Conservation (phyloP, 2,329 filamentous ascomycete genomes). For the Dothistroma pini region DNA sequence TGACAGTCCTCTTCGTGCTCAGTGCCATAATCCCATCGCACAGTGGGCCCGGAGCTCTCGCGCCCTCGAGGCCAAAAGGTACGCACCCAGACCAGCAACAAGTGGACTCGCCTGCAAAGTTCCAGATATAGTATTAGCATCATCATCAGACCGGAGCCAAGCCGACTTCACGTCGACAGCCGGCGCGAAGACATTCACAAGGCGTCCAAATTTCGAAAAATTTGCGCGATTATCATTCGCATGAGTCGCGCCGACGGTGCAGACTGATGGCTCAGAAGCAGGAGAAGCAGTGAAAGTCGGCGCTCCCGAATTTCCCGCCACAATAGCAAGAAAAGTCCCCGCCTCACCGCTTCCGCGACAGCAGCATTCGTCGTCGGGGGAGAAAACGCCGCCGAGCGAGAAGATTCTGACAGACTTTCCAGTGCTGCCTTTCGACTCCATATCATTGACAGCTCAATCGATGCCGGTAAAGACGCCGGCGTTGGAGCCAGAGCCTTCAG, state of each 20-base stretch:
- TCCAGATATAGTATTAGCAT: conserved; percentile 50
- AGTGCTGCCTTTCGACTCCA: conserved; percentile 76
- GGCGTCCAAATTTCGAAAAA: conserved; percentile 41
- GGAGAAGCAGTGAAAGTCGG: conserved; percentile 34
- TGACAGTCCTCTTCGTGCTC: conserved; percentile 38
- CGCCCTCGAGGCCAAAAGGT: conserved; percentile 56
- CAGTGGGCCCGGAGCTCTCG: conserved; percentile 43
- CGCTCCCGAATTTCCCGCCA: conserved; percentile 38
- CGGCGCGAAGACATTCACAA: conserved; percentile 44
- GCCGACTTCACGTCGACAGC: conserved; percentile 47
- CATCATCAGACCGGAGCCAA: conserved; percentile 45
- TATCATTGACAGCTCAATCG: conserved; percentile 46
- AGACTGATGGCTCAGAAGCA: conserved; percentile 31
- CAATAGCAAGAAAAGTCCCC: conserved; percentile 41
- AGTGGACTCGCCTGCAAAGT: conserved; percentile 67
- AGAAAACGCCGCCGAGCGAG: conserved; percentile 40
- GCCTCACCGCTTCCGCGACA: conserved; percentile 35
- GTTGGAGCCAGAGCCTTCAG: conserved; percentile 46
- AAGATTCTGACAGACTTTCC: conserved; percentile 34
- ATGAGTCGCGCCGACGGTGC: conserved; percentile 39
- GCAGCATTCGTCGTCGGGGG: conserved; percentile 39
- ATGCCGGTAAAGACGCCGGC: conserved; percentile 49
- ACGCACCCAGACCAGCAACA: conserved; percentile 64
- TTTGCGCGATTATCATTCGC: conserved; percentile 33
- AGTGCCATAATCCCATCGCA: conserved; percentile 46